Conservation (phyloP, 2,329 filamentous ascomycete species). For the Lasiodiplodia hormozganensis region DNA sequence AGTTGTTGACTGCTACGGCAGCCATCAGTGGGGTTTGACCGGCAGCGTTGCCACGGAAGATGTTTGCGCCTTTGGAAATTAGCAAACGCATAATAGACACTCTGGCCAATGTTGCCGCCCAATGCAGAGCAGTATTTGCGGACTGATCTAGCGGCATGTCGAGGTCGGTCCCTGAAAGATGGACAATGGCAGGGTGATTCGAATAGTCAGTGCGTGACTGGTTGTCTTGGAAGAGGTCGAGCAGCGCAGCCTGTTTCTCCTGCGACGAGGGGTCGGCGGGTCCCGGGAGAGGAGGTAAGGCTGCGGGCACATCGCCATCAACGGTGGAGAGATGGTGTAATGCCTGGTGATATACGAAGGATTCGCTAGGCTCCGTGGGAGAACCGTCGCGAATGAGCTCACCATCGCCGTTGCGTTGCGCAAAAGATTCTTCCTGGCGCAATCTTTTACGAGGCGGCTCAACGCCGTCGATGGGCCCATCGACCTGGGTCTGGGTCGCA, state of each 20-base stretch:
- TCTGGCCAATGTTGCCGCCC: slow-evolving; percentile 91
- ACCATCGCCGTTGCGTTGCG: slow-evolving; percentile 59
- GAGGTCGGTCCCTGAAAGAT: slow-evolving; percentile 78
- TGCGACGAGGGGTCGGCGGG: slow-evolving; percentile 70
- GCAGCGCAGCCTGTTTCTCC: slow-evolving; percentile 82
- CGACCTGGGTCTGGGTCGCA: slow-evolving; percentile 57
- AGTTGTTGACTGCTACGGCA: slow-evolving; percentile 91
- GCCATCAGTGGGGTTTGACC: slow-evolving; percentile 94
- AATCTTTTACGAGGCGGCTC: slow-evolving; percentile 85
- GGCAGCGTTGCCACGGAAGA: slow-evolving; percentile 84
- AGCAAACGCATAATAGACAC: slow-evolving; percentile 82
- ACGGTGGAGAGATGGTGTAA: slow-evolving; percentile 55
- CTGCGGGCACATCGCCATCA: slow-evolving; percentile 62
- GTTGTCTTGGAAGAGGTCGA: slow-evolving; percentile 64
- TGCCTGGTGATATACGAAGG: slow-evolving; percentile 69
- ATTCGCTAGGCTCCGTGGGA: slow-evolving; percentile 81
- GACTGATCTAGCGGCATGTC: slow-evolving; percentile 92
- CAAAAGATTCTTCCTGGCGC: slow-evolving; percentile 54
- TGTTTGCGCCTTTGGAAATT: slow-evolving; percentile 83
- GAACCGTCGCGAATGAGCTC: slow-evolving; percentile 68
- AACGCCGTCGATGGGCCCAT: slow-evolving; percentile 54
- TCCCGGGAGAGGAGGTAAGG: slow-evolving; percentile 69
- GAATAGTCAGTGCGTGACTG: slow-evolving; percentile 71
- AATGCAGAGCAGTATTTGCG: slow-evolving; percentile 89
- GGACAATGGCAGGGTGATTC: slow-evolving; percentile 77